phyloP scores from a whole-genome alignment of 441 rosid species.

The Adansonia grandidieri region DNA sequence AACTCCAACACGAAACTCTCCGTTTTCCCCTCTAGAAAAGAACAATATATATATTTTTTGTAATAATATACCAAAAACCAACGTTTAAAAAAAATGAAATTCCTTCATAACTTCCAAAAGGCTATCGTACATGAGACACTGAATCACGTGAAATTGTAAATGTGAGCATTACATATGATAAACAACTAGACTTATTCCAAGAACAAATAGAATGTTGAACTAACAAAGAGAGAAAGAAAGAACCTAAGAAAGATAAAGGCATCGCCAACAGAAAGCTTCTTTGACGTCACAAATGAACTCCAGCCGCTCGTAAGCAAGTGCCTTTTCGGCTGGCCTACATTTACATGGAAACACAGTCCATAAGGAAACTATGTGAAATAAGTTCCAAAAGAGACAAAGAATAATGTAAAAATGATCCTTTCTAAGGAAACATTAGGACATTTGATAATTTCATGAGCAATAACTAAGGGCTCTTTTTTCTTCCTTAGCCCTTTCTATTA shows the following conservation, averaged over 20 bases:
- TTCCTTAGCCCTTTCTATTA: background rate
- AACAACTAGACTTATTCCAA: background rate
- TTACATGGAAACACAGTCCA: constrained; percentile 5
- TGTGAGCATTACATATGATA: background rate
- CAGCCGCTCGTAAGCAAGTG: constrained; percentile 67
- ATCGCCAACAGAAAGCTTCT: constrained; percentile 56
- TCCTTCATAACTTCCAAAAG: background rate
- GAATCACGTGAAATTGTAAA: background rate
- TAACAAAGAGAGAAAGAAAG: constrained; percentile 17
- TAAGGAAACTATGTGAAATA: background rate
- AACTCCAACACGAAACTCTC: constrained; percentile 51
- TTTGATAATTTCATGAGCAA: background rate
- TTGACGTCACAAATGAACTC: constrained; percentile 53
- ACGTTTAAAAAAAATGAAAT: background rate
- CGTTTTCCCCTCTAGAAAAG: constrained; percentile 51
- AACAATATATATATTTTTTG: background rate
- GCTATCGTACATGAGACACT: no score
- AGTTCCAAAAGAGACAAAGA: background rate
- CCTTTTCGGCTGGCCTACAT: constrained; percentile 58
- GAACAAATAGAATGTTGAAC: background rate
- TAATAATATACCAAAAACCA: constrained; percentile 2
- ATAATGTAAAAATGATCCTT: background rate
- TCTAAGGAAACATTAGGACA: background rate
- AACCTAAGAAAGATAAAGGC: constrained; percentile 56
- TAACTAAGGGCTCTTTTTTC: background rate